Evolutionary conservation across 2,329 filamentous ascomycete genomes (phyloP), one percentile per base, ranked within the genome.

Genomic region (Blumeria graminis): DNA sequence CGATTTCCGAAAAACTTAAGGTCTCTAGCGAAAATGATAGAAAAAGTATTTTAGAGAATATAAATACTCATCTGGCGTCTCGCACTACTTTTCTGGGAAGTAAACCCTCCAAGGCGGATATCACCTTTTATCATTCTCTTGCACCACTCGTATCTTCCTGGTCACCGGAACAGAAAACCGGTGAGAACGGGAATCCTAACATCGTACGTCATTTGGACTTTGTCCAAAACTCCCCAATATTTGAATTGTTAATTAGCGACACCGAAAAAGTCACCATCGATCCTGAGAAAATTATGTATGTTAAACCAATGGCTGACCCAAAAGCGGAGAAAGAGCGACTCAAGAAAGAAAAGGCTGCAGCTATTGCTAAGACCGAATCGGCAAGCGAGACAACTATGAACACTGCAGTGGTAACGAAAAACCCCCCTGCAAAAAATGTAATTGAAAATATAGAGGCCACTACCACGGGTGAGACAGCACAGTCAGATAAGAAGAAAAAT

Each of bases 241-340:
- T 82, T 61, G 81, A 76, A 16, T 74, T 94, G 58, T 76, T 77
- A 59, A 71, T 94, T 61, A 73, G 76, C 59, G 78, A 82, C 13
- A 74, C 71, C 56, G 80, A 92, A 66, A 94, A 92, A 75, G 71
- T 95, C 64, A 71, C 72, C 62, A 77, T 96, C 62, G 81, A 95
- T 68, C 72, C 79, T 55, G 81, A 88, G 64, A 83, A 89, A 63
- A 78, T 96, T 58, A 76, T 86, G 60, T 89, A 88, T 68, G 82
- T 89, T 64, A 90, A 92, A 72, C 90, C 90, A 63, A 85, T 85
- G 18, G 80, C 90, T 60, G 88, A 94, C 62, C 80, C 84, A 64
- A 94, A 93, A 76, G 88, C 88, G 57, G 90, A 95, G 76, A 95
- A 95, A 75, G 89, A 95, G 76, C 81, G 84, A 52, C 78, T 90